These are phyloP conservation scores for Globisporangium barbulae DNA, from an alignment of 352 stramenopile species.

Conservation along the genomic window DNA sequence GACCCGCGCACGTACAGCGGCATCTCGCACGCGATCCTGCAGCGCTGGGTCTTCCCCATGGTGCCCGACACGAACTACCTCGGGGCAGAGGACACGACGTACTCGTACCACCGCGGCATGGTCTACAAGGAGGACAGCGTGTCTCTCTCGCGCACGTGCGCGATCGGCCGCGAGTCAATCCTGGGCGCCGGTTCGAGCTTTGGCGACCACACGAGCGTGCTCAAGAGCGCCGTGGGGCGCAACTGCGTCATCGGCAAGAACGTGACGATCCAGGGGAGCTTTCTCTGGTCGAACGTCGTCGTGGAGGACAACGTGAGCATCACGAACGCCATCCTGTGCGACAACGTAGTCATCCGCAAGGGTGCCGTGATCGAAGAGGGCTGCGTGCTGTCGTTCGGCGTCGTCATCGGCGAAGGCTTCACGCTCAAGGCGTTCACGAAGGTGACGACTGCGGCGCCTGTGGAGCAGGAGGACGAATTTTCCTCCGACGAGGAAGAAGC, in stretches of 20 bases:
- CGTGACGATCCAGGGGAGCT: conserved; percentile 65
- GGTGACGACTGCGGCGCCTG: conserved; percentile 57
- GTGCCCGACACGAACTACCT: conserved; percentile 92
- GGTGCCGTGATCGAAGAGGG: conserved; percentile 71
- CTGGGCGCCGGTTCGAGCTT: conserved; percentile 55
- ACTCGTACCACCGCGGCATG: conserved; percentile 75
- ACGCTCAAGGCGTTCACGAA: conserved; percentile 69
- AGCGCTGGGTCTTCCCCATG: conserved; percentile 95
- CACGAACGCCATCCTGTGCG: conserved; percentile 80
- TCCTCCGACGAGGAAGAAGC: conserved; percentile 57
- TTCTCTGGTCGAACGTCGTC: conserved; percentile 81
- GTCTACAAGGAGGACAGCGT: conserved; percentile 82
- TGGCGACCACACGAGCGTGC: conserved; percentile 51
- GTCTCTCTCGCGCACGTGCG: conserved; percentile 59
- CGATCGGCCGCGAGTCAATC: conserved; percentile 68
- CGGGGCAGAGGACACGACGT: conserved; percentile 52
- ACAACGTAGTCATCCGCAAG: conserved; percentile 71
- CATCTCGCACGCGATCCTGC: conserved; percentile 92
- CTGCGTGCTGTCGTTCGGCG: conserved; percentile 76
- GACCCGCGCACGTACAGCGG: conserved; percentile 93
- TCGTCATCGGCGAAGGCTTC: conserved; percentile 79
- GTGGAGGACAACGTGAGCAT: conserved; percentile 77
- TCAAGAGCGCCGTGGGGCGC: conserved; percentile 64
- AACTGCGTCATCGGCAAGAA: conserved; percentile 73
- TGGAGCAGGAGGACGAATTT: conserved; percentile 72